Conservation (phyloP, 257 asterid species). For the Leonotis leonurus region DNA sequence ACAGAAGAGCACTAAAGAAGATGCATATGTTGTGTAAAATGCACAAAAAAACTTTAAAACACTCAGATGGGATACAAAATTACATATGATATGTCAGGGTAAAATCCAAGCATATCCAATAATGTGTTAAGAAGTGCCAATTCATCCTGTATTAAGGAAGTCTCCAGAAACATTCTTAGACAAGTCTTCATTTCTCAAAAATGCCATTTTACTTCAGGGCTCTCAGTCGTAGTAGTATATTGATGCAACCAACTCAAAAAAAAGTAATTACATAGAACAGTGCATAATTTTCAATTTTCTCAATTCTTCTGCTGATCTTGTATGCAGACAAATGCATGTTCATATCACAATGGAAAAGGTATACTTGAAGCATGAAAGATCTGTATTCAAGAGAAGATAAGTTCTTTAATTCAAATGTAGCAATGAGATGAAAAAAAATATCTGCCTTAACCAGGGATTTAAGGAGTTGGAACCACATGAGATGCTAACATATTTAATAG, state of each 20-base stretch:
- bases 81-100: neutral
- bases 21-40: neutral
- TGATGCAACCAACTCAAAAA: neutral
- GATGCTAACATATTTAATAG: constrained; percentile 1
- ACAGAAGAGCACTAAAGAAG: constrained; percentile 6
- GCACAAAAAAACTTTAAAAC: neutral
- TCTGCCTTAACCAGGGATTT: neutral
- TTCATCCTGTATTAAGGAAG: neutral
- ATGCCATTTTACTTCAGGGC: neutral
- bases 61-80: neutral
- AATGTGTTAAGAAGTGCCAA: neutral
- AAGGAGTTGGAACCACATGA: neutral
- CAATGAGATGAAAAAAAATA: neutral
- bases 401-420: neutral
- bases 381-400: neutral
- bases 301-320: too few relatives aligned
- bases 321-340: neutral
- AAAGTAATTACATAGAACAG: neutral
- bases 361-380: neutral
- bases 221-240: neutral
- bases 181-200: neutral
- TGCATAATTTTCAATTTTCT: neutral
- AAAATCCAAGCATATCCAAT: neutral
- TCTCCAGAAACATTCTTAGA: neutral
- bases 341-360: neutral